These are phyloP conservation scores for Coemansia sp. DNA, from an alignment of 192 early-diverging fungal genomes.

Conservation along the genomic window DNA sequence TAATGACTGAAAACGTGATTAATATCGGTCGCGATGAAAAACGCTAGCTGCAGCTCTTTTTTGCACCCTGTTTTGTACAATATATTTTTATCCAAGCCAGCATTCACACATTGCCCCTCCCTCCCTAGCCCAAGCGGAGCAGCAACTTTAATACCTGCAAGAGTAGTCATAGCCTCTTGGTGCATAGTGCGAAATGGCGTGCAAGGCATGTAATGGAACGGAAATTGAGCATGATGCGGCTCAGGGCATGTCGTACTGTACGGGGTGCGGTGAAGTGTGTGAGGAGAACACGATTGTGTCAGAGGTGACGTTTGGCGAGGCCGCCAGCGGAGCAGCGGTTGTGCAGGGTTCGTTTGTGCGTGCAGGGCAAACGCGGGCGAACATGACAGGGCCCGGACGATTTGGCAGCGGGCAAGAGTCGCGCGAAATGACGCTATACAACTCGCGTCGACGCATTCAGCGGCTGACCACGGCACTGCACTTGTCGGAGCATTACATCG, in stretches of 20 bases:
- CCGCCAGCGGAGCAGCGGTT: slow-evolving; percentile 80
- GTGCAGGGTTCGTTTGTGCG: slow-evolving; percentile 71
- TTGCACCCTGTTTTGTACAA: no score
- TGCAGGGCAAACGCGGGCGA: slow-evolving; percentile 61
- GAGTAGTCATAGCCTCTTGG: no score
- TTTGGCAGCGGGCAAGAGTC: slow-evolving; percentile 60
- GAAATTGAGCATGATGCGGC: slow-evolving; percentile 70
- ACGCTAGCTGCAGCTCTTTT: no score
- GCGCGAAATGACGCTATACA: slow-evolving; percentile 68
- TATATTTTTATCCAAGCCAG: no score
- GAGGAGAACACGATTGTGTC: slow-evolving; percentile 92
- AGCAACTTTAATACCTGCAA: no score
- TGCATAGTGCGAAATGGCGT: slow-evolving; percentile 46
- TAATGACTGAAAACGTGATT: no score
- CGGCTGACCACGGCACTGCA: slow-evolving; percentile 70
- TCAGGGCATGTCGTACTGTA: slow-evolving; percentile 72
- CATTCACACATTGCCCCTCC: no score
- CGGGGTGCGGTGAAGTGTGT: slow-evolving; percentile 66
- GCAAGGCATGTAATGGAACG: slow-evolving; percentile 58
- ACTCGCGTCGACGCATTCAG: slow-evolving; percentile 71
- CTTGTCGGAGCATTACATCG: slow-evolving; percentile 72
- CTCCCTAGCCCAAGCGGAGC: no score
- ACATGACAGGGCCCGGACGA: slow-evolving; percentile 46
- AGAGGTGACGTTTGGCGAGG: slow-evolving; percentile 89
- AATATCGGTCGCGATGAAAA: no score